A percentile compares a stretch with the other conserved stretches of the same genome.
phyloP scores from a whole-genome alignment of 2,329 filamentous ascomycete species.

The Venturia aucupariae region DNA sequence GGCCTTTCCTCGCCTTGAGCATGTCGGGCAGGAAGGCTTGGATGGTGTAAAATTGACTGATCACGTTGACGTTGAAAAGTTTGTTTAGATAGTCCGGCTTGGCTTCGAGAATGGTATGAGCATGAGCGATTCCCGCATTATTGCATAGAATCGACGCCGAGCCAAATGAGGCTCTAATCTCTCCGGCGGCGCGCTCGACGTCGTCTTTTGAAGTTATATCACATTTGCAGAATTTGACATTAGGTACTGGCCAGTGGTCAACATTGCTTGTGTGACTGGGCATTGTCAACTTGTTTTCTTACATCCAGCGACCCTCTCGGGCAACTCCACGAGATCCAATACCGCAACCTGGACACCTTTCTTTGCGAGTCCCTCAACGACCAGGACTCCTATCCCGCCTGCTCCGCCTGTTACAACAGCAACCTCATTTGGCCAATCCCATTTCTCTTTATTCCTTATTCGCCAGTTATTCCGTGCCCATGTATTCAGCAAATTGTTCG shows the following conservation, averaged over 20 bases:
- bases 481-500: constrained; percentile 22
- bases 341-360: constrained; percentile 31
- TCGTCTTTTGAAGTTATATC: constrained; percentile 41
- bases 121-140: constrained; percentile 41
- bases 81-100: constrained; percentile 35
- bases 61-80: constrained; percentile 44
- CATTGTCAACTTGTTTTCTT: not conserved
- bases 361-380: constrained; percentile 27
- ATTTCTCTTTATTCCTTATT: constrained; percentile 26
- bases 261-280: no score
- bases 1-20: constrained; percentile 43
- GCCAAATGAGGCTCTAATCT: constrained; percentile 33
- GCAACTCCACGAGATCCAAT: constrained; percentile 24
- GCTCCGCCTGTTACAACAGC: constrained; percentile 28
- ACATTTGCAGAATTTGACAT: constrained; percentile 33
- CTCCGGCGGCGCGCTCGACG: constrained; percentile 32
- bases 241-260: not conserved
- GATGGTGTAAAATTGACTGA: constrained; percentile 42
- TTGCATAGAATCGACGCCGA: constrained; percentile 41
- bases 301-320: not conserved
- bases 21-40: constrained; percentile 45
- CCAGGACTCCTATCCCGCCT: constrained; percentile 30
- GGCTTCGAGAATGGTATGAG: constrained; percentile 38
- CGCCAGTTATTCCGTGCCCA: constrained; percentile 30
- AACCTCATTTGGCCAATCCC: constrained; percentile 29